Conservation (phyloP, 2,329 filamentous ascomycete species). For the Fusarium neocosmosporiellum region DNA sequence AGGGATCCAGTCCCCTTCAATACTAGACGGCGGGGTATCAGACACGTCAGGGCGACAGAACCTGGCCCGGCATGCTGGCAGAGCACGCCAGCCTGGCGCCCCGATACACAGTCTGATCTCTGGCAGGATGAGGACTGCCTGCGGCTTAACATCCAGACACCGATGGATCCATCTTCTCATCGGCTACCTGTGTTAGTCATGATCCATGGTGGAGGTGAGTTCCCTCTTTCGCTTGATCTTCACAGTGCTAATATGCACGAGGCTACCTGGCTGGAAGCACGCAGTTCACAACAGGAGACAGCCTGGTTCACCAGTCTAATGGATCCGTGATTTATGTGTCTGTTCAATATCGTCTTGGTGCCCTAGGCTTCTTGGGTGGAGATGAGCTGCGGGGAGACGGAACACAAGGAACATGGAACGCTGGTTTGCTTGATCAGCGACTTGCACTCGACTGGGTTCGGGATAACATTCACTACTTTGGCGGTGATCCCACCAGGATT, state of each 20-base stretch:
- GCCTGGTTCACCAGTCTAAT: neutral
- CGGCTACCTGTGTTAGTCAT: constrained; percentile 2
- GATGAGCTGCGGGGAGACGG: neutral
- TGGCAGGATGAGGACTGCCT: constrained; percentile 3
- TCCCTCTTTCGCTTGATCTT: too few species aligned
- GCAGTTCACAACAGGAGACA: neutral
- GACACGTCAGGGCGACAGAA: neutral
- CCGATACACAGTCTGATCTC: neutral
- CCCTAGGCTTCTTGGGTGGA: neutral
- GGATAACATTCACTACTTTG: constrained; percentile 10
- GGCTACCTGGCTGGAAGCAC: constrained; percentile 4
- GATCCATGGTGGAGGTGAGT: constrained; percentile 6
- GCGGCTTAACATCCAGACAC: neutral
- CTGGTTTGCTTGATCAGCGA: constrained; percentile 10
- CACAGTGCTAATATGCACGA: neutral
- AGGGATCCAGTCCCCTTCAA: neutral
- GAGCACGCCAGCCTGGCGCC: neutral
- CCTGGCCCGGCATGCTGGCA: constrained; percentile 1
- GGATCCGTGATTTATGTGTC: constrained; percentile 5
- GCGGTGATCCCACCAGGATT: constrained; percentile 5
- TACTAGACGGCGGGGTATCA: neutral
- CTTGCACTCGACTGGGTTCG: constrained; percentile 10
- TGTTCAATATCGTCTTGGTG: constrained; percentile 8
- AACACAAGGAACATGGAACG: neutral
- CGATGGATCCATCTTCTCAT: neutral